Evolutionary conservation across 441 rosid genomes (phyloP), one percentile per base, ranked within the genome.

Genomic region (Viola pubescens): DNA sequence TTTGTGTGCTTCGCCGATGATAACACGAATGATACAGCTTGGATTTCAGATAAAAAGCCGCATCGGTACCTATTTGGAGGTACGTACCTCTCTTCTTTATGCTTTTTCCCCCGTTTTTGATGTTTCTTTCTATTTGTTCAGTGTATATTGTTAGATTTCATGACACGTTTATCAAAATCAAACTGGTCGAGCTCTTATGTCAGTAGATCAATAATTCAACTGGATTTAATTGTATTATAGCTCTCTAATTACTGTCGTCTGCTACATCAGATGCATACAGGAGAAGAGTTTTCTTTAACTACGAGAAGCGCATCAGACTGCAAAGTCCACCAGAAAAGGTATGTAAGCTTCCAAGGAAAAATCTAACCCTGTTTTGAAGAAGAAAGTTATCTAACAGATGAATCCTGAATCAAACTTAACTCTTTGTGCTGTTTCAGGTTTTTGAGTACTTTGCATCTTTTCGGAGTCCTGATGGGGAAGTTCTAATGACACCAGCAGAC

Each of bases 401-500:
- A 19, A 19, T 19, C 26, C 26, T 19, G 26, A 19, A 19, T 1
- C 26, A 19, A 19, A 19, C 26, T 19, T 1, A 19, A 19, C 26
- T 19, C 26, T 19, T 19, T 19, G 26, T 48, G 53, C 4, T 6
- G 9, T 45, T 46, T 45, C 65, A 91, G 98, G 94, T 91, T 37
- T 91, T 91, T 56, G 94, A 83, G 79, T 85, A 89, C 70, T 91
- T 91, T 73, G 94, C 97, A 34, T 83, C 94, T 54, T 62, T 67
- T 51, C 61, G 74, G 47, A 75, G 74, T 9, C 71, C 74, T 1
- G 76, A 70, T 12, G 91, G 97, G 63, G 91, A 91, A 63, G 63
- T 81, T 58, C 82, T 89, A 9, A 87, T 85, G 98, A 84, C 71
- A 53, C 98, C 97, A 0, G 86, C 74, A 26, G 97, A 92, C 76